Conservation (phyloP, 169 alveolate genomes). For the Cryptosporidium parvum region DNA sequence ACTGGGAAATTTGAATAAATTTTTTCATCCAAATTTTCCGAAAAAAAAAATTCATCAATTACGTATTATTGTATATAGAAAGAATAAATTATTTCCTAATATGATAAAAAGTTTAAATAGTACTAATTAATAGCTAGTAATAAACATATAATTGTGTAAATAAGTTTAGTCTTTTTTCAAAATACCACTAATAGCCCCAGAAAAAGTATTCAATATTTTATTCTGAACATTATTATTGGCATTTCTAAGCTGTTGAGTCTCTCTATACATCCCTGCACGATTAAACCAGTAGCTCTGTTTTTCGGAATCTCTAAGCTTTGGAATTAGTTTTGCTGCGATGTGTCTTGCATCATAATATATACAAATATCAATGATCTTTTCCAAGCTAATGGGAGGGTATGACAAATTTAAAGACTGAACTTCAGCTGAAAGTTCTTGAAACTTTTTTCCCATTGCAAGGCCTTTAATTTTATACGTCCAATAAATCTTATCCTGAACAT, state of each 20-base stretch:
- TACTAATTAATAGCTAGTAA: background rate
- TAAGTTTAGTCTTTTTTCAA: constrained; percentile 18
- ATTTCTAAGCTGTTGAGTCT: constrained; percentile 44
- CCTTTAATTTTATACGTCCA: constrained; percentile 73
- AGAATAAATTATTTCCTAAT: background rate
- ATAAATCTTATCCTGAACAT: constrained; percentile 39
- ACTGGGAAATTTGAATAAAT: background rate
- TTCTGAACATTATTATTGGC: constrained; percentile 15
- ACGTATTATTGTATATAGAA: no score
- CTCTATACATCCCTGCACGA: constrained; percentile 75
- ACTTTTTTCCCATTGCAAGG: constrained; percentile 46
- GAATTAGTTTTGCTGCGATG: constrained; percentile 70
- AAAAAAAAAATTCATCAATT: no score
- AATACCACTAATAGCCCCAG: constrained; percentile 53
- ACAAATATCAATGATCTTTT: constrained; percentile 64
- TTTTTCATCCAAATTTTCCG: no score
- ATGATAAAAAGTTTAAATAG: background rate
- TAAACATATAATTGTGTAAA: background rate
- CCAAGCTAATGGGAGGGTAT: constrained; percentile 38
- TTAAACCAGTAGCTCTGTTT: constrained; percentile 63
- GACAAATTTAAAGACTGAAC: constrained; percentile 26
- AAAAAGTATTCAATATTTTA: constrained; percentile 31
- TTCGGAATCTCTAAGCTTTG: constrained; percentile 58
- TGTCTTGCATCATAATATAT: constrained; percentile 68
- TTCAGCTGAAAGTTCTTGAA: constrained; percentile 45